Percentiles rank a stretch among this genome's conserved stretches.
Evolutionary conservation across 2,329 filamentous ascomycete species (phyloP).

Genomic region (Fusarium sp.): DNA sequence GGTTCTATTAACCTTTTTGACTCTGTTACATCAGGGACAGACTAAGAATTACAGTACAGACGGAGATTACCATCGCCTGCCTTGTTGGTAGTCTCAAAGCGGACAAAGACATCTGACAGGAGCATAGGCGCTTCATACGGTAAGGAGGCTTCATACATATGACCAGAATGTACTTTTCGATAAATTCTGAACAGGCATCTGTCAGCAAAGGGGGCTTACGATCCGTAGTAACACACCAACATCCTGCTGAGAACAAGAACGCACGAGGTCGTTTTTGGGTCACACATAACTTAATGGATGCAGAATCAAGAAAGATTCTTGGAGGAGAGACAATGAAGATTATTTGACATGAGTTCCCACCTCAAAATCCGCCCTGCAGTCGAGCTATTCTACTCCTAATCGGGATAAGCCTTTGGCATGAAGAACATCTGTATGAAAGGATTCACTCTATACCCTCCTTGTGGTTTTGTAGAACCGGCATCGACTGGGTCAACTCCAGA

Average conservation of each 20-base stretch:
- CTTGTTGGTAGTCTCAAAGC: not conserved
- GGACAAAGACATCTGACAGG: not conserved
- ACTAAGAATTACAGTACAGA: not conserved
- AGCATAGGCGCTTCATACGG: not conserved
- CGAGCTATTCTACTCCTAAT: conserved; percentile 26
- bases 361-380: conserved; percentile 6
- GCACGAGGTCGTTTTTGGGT: conserved; percentile 14
- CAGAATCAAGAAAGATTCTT: conserved; percentile 13
- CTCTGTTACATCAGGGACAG: not conserved
- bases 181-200: not conserved
- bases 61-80: not conserved
- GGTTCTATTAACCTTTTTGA: not conserved
- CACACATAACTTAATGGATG: conserved; percentile 13
- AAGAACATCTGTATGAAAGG: not conserved
- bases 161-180: not conserved
- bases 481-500: not conserved
- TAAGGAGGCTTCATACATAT: not conserved
- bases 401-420: not conserved
- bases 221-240: not conserved
- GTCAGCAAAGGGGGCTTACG: not conserved
- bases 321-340: not conserved
- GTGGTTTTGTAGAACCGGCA: not conserved
- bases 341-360: conserved; percentile 12
- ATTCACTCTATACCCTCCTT: not conserved
- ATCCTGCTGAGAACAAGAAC: conserved; percentile 2